Evolutionary conservation across 1,284 basidiomycete species (phyloP), one percentile per base, ranked within the genome.

Genomic region (Naganishia albida): DNA sequence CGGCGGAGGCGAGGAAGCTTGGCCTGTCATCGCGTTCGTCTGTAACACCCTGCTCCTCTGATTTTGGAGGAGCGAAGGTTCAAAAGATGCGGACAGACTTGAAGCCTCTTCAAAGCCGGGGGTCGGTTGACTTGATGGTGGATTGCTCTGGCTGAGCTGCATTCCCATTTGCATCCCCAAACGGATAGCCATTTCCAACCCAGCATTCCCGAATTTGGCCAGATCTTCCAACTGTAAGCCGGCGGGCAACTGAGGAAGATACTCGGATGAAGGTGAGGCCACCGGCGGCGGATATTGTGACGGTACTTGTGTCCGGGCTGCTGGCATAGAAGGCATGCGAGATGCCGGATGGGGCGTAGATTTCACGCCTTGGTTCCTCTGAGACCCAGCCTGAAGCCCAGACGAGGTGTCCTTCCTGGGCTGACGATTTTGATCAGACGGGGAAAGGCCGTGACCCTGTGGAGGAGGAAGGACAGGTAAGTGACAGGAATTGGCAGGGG

Each of bases 141-240:
- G 34, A n/a, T 50, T 39, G 38, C 57, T 34, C 25, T 60, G 57
- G 26, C 46, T 60, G 12, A 60, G 39, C n/a, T 49, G 72, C 76
- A 80, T 77, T 3, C 77, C 79, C 25, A 80, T 76, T 3, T 76
- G 75, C 77, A 80, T 80, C 0, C 79, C 79, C 70, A 80, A 74
- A n/a, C 79, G 68, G 40, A 80, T 78, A 8, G 79, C 79, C 75
- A 80, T 76, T 48, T 79, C 77, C n/a, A 80, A 64, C 1, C 77
- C 76, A 2, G 73, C 74, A 43, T 70, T 71, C 8, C 77, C 77
- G 54, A 73, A 75, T 62, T 78, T 74, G 0, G 75, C 70, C 23
- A 79, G 67, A 43, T 77, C 74, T 18, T 71, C 72, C n/a, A 79
- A 48, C 2, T 76, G 73, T 15, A 79, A 66, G 3, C 77, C 78